These are phyloP conservation scores for Arctium lappa DNA, from an alignment of 129 eudicot genomes.

Conservation along the genomic window DNA sequence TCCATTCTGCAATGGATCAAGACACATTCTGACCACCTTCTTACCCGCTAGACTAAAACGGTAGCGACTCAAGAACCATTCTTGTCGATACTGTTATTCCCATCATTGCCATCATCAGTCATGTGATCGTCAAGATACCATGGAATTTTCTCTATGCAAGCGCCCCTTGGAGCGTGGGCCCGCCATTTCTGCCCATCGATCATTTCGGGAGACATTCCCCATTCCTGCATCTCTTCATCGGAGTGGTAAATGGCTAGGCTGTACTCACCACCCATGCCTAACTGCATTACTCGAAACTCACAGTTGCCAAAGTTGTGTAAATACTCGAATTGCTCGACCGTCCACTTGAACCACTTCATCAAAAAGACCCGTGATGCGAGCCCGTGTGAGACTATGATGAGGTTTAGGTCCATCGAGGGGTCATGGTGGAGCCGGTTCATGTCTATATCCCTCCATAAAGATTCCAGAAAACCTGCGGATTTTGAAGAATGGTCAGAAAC, in stretches of 20 bases:
- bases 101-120: conserved; percentile 31
- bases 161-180: conserved; percentile 41
- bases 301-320: conserved; percentile 66
- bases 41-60: not conserved
- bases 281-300: conserved; percentile 75
- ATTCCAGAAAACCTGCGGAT: conserved; percentile 84
- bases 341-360: conserved; percentile 97
- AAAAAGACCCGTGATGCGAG: conserved; percentile 70
- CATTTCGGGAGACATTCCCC: conserved; percentile 86
- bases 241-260: conserved; percentile 73
- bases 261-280: conserved; percentile 77
- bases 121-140: conserved; percentile 68
- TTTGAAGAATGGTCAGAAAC: not conserved
- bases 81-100: not conserved
- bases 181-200: conserved; percentile 68
- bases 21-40: not conserved
- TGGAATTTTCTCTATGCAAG: conserved; percentile 53
- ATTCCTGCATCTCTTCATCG: conserved; percentile 56
- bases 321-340: conserved; percentile 78
- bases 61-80: conserved; percentile 3
- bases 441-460: conserved; percentile 91
- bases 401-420: conserved; percentile 55
- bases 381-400: conserved; percentile 76
- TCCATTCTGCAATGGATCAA: too few relatives aligned
- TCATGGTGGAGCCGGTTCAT: conserved; percentile 66